Evolutionary conservation across 768 basidiomycete genomes (phyloP).

Genomic region (Candolleomyces efflorescens): DNA sequence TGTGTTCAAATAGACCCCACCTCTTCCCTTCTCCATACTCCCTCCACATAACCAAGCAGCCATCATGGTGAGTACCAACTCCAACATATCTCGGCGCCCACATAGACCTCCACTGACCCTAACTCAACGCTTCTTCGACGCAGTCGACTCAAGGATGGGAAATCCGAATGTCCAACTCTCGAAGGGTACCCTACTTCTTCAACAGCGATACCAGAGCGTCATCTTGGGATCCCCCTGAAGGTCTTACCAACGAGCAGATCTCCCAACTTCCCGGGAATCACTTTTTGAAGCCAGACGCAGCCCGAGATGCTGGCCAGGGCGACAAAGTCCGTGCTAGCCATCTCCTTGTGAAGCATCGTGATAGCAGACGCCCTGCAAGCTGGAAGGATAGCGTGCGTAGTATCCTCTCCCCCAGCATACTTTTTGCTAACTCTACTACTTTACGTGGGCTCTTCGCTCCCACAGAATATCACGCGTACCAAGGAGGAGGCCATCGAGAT

Average conservation of each 20-base stretch:
- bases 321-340: conserved; percentile 89
- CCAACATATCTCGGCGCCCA: too few species aligned
- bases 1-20: too few species aligned
- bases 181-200: conserved; percentile 84
- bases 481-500: conserved; percentile 89
- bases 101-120: too few species aligned
- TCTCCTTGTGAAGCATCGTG: conserved; percentile 87
- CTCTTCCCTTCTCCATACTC: too few species aligned
- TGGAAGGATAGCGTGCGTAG: conserved; percentile 69
- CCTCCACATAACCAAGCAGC: too few species aligned
- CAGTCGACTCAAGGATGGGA: conserved; percentile 52
- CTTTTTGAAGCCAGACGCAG: conserved; percentile 25
- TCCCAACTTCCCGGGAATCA: conserved; percentile 64
- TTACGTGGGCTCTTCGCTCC: not conserved
- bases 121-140: too few species aligned
- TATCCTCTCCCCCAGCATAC: not conserved
- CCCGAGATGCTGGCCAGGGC: conserved; percentile 13
- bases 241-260: conserved; percentile 58
- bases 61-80: too few species aligned
- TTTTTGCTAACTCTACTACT: not conserved
- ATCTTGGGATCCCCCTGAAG: conserved; percentile 72
- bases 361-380: conserved; percentile 72
- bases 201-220: conserved; percentile 68
- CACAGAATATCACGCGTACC: conserved; percentile 77
- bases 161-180: conserved; percentile 80